phyloP scores from a whole-genome alignment of 306 rosid genomes.

The Hippophae tibetana region DNA sequence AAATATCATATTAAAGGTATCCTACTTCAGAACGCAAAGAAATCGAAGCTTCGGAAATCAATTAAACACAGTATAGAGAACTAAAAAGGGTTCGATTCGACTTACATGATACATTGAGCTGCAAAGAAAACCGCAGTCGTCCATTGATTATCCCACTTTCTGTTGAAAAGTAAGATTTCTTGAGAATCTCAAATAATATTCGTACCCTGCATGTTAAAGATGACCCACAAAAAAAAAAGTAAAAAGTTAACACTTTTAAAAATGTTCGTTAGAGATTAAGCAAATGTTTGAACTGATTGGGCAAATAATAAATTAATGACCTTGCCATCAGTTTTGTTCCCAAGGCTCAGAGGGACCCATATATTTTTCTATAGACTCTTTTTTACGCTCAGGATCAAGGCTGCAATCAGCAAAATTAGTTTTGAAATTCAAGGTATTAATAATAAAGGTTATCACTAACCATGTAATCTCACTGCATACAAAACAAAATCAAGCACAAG shows the following conservation, averaged over 20 bases:
- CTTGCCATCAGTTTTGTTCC: slow-evolving; percentile 57
- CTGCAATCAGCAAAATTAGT: slow-evolving; percentile 33
- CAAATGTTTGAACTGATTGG: slow-evolving; percentile 4
- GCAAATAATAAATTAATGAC: background rate
- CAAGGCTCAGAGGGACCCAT: slow-evolving; percentile 64
- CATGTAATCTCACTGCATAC: slow-evolving; percentile 5
- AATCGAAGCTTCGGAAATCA: background rate
- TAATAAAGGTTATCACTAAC: slow-evolving; percentile 4
- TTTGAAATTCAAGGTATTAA: slow-evolving; percentile 12
- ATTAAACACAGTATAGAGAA: no score
- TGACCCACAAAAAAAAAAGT: background rate
- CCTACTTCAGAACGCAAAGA: background rate
- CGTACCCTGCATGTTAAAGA: slow-evolving; percentile 7
- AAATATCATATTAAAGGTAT: background rate
- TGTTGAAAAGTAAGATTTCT: slow-evolving; percentile 2
- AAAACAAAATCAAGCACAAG: slow-evolving; percentile 15
- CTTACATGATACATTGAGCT: slow-evolving; percentile 15
- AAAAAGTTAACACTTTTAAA: background rate
- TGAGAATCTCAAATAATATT: background rate
- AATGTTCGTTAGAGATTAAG: background rate
- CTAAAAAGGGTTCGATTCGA: background rate
- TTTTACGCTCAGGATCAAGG: slow-evolving; percentile 91
- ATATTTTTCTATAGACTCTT: slow-evolving; percentile 93
- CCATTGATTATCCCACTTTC: background rate
- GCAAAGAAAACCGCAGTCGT: background rate